Evolutionary conservation across 2,329 filamentous ascomycete genomes (phyloP).

Genomic region (Blastomyces parvus): DNA sequence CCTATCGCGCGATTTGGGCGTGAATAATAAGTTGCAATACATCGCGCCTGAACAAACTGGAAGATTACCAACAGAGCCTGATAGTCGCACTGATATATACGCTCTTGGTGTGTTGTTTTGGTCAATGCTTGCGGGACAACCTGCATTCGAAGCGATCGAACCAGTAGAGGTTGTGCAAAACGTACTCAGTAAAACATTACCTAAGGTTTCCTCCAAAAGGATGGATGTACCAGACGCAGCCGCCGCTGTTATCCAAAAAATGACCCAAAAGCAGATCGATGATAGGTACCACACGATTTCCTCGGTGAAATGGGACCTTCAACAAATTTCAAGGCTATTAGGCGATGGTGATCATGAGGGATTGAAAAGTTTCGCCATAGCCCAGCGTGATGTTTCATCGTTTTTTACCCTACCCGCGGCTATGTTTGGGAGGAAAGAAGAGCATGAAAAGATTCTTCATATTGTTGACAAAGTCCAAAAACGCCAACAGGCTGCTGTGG

Average conservation of each 20-base stretch:
- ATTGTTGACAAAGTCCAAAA: constrained; percentile 69
- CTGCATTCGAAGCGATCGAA: constrained; percentile 68
- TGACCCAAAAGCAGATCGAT: constrained; percentile 77
- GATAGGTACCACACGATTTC: constrained; percentile 86
- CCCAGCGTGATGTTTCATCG: constrained; percentile 77
- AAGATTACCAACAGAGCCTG: constrained; percentile 82
- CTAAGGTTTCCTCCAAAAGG: constrained; percentile 64
- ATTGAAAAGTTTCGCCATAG: constrained; percentile 65
- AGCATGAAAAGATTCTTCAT: constrained; percentile 59
- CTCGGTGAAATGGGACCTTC: constrained; percentile 72
- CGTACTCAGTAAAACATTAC: constrained; percentile 69
- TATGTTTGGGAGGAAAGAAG: constrained; percentile 70
- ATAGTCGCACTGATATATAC: constrained; percentile 88
- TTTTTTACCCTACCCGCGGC: constrained; percentile 77
- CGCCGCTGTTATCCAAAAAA: constrained; percentile 76
- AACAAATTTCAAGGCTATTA: constrained; percentile 63
- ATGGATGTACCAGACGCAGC: constrained; percentile 78
- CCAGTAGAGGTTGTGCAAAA: constrained; percentile 88
- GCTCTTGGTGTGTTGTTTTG: constrained; percentile 83
- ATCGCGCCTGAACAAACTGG: constrained; percentile 94
- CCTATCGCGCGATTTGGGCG: constrained; percentile 71
- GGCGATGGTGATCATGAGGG: constrained; percentile 63
- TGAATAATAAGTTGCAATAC: constrained; percentile 80
- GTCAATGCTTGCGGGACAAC: constrained; percentile 68
- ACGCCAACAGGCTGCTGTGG: constrained; percentile 43